These are phyloP conservation scores for Tolypocladium paradoxum DNA, from an alignment of 2,329 filamentous ascomycete genomes.

Conservation along the genomic window DNA sequence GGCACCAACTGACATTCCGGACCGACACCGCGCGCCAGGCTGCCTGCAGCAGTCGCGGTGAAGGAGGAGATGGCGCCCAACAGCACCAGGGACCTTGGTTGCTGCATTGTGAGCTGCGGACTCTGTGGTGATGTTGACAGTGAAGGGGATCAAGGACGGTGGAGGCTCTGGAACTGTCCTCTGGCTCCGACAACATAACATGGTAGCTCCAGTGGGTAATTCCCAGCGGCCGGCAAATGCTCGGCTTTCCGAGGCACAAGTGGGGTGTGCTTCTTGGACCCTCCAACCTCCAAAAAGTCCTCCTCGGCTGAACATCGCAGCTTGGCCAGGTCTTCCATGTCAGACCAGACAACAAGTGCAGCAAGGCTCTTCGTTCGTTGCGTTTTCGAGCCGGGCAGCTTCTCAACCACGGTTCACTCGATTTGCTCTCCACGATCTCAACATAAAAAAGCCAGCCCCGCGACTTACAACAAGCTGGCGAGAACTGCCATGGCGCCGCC, in stretches of 20 bases:
- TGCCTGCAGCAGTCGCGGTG: constrained; percentile 50
- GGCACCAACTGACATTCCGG: constrained; percentile 66
- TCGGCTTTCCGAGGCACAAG: neutral
- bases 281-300: neutral
- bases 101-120: constrained; percentile 11
- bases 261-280: neutral
- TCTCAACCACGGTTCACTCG: too few relatives aligned
- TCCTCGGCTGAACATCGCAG: neutral
- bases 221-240: neutral
- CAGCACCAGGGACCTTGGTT: constrained; percentile 37
- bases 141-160: neutral
- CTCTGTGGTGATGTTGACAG: neutral
- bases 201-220: constrained; percentile 1
- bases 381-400: too few relatives aligned
- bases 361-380: neutral
- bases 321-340: neutral
- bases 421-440: too few relatives aligned
- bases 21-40: constrained; percentile 72
- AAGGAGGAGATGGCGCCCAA: constrained; percentile 38
- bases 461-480: neutral
- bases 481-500: constrained; percentile 12
- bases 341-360: neutral
- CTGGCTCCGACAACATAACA: constrained; percentile 4
- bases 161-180: neutral
- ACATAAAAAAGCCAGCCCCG: neutral